Evolutionary conservation across 148 eudicot species (phyloP).

Genomic region (Bassia scoparia): DNA sequence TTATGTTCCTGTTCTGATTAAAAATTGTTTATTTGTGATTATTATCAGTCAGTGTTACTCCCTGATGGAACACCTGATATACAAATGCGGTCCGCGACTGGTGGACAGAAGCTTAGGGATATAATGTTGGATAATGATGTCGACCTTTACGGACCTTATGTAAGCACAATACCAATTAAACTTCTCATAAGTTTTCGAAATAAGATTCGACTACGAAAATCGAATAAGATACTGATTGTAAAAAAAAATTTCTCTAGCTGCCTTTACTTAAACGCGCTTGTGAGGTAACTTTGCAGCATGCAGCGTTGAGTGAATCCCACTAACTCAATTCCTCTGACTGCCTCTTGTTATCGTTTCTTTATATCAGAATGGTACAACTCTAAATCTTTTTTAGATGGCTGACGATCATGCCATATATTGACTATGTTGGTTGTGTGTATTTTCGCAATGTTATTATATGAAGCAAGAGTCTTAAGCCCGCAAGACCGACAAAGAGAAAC

Average conservation of each 20-base stretch:
- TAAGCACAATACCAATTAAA: slow-evolving; percentile 34
- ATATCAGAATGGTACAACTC: no score
- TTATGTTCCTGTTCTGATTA: background rate
- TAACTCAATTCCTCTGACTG: no score
- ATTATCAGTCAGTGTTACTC: slow-evolving; percentile 67
- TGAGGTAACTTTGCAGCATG: slow-evolving; percentile 82
- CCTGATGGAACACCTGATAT: slow-evolving; percentile 93
- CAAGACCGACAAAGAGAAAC: slow-evolving; percentile 82
- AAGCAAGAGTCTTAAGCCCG: slow-evolving; percentile 72
- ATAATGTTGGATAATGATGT: slow-evolving; percentile 72
- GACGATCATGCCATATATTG: no score
- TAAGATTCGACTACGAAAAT: no score
- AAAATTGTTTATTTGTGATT: background rate
- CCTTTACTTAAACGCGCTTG: slow-evolving; percentile 74
- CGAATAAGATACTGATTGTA: no score
- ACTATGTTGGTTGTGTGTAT: no score
- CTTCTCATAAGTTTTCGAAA: background rate
- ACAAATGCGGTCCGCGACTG: slow-evolving; percentile 56
- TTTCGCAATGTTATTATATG: slow-evolving; percentile 40
- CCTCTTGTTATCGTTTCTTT: no score
- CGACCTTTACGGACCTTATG: slow-evolving; percentile 92
- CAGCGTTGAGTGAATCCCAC: slow-evolving; percentile 67
- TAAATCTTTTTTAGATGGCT: no score
- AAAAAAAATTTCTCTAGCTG: no score
- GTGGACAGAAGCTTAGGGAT: slow-evolving; percentile 79